Base-by-base conservation (phyloP, 371 early-diverging fungal genomes). In the Mortierella sp. region DNA sequence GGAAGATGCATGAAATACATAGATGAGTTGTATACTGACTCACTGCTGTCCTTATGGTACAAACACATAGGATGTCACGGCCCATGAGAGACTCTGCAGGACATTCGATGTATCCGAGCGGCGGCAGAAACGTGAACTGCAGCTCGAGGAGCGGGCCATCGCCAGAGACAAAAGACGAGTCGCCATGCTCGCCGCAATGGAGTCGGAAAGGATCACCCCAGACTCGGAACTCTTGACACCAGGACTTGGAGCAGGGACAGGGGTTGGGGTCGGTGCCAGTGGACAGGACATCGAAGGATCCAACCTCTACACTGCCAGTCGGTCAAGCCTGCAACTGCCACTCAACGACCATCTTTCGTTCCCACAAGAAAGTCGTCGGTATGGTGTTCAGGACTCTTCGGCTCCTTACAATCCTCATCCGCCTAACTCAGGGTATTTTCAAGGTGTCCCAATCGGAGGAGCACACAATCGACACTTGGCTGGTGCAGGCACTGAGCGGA, bases 261-360 rank as follows among this genome's bases (percentile, higher is more conserved):
- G 79, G 8, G 50, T 71, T 13, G 74, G 74, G 26, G 67, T 79
- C 22, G 71, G 74, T 3, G 68, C 71, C 40, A 79, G 64, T 64
- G 77, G 77, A 19, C 71, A 73, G 31, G 80, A 70, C 14, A 45
- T 70, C n/a, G 55, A 76, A 47, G 72, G 71, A 26, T 66, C 78
- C 9, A 74, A 58, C 24, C n/a, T 71, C 29, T 74, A 82, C 65
- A 64, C 44, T 10, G 72, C 78, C 40, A 82, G 82, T 41, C 75
- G 82, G n/a, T 82, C 82, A 5, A 82, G 82, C 43, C 58, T 82
- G 5, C 82, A 77, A 29, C 47, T 82, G 26, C 82, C 82, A 1
- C 29, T 82, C 50, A 77, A 78, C 45, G 82, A 82, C 26, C 82
- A 78, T 44, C 78, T 82, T 16, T 82, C 78, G 7, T 82, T 77